phyloP scores from a whole-genome alignment of 2,329 filamentous ascomycete species.

The Coniella lustricola region DNA sequence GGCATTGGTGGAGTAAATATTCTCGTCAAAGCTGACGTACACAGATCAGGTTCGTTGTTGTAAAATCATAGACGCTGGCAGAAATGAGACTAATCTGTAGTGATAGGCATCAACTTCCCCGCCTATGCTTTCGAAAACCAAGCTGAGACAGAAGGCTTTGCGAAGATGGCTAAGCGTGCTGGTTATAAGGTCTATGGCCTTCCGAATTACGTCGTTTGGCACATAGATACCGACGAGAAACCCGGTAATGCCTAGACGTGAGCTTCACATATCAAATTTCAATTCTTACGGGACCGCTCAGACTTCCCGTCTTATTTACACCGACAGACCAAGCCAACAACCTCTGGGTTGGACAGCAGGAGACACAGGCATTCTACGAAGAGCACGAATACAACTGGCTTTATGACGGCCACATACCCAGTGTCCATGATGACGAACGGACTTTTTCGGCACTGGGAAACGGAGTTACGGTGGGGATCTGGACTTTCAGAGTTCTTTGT shows the following conservation, averaged over 20 bases:
- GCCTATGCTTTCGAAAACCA: constrained; percentile 97
- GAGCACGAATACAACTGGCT: constrained; percentile 15
- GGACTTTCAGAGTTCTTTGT: constrained; percentile 11
- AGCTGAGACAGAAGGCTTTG: constrained; percentile 96
- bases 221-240: constrained; percentile 95
- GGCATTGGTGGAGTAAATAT: constrained; percentile 97
- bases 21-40: constrained; percentile 94
- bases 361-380: constrained; percentile 17
- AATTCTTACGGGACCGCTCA: constrained; percentile 7
- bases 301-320: constrained; percentile 5
- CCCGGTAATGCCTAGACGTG: constrained; percentile 59
- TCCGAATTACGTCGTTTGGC: constrained; percentile 98
- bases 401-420: constrained; percentile 13
- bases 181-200: constrained; percentile 88
- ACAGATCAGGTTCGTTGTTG: constrained; percentile 67
- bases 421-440: constrained; percentile 9
- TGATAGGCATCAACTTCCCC: constrained; percentile 88
- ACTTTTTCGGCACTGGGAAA: constrained; percentile 10
- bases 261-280: constrained; percentile 4
- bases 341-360: constrained; percentile 9
- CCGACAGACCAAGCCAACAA: constrained; percentile 8
- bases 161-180: constrained; percentile 95
- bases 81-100: neutral
- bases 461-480: constrained; percentile 14
- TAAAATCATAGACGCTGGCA: neutral